Base-by-base conservation (phyloP, 1,284 basidiomycete genomes). In the Crucibulum parvulum region DNA sequence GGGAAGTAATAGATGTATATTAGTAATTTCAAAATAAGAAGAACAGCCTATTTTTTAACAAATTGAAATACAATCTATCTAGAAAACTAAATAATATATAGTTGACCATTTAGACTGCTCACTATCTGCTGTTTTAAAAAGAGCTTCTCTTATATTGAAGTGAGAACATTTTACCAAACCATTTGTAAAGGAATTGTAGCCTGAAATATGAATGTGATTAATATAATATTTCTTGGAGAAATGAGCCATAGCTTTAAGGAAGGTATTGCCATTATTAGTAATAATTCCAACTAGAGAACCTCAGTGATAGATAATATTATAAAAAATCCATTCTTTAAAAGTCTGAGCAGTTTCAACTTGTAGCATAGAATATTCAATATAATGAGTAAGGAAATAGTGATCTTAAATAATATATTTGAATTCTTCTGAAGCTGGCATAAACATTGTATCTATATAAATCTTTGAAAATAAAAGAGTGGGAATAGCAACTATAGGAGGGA, bases 131-230 rank as follows among this genome's bases (percentile, higher is more conserved):
- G 75, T 72, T 61, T 83, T 83, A 53, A 78, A 66, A 0, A 82
- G 57, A 2, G 75, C 64, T 59, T 83, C 68, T 4, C 73, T 56
- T 2, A 81, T 69, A 53, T 74, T 68, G 55, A 62, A 74, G 55
- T 84, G 81, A 10, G 66, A 57, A 1, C 73, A 52, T 59, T 84
- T 79, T 0, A 82, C 70, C 0, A 77, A 58, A 0, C 81, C 75
- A 43, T 83, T 81, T 0, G 73, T 77, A 3, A 69, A 68, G 0
- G 79, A 83, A 55, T 84, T 84, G 60, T 84, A 84, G 0, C 68
- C 69, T 0, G 76, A 80, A 13, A 84, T 82, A 1, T 69, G 51
- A 38, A 84, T 82, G 38, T 80, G 75, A n/a, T n/a, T n/a, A n/a
- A n/a, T n/a, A n/a, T n/a, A n/a, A n/a, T n/a, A n/a, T n/a, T n/a